Base-by-base conservation (phyloP, 2,329 filamentous ascomycete genomes). In the Dissoconium aciculare region DNA sequence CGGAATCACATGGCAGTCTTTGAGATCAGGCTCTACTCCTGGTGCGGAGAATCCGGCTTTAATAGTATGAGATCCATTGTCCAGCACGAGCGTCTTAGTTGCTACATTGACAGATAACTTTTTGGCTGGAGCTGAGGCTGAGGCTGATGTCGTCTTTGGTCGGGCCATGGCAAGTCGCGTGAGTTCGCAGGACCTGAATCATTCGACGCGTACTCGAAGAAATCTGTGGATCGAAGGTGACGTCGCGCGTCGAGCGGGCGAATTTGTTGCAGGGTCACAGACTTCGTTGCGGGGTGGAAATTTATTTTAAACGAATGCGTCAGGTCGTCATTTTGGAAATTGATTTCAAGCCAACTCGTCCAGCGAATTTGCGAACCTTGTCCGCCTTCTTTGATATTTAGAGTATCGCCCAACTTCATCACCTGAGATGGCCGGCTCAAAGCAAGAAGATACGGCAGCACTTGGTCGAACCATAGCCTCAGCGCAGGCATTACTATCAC, bases 21-120 rank as follows among this genome's bases (percentile, higher is more conserved):
- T 48, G 32, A 59, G 49, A 21, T 59, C 55, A 9, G 46, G 42
- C 13, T 26, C 16, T 26, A 30, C 38, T 29, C 33, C 16, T 13
- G 41, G 37, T 10, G 46, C 26, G 3, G 59, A 72, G 46, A 87
- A 78, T 31, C 89, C 89, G 11, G 85, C 84, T 60, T 98, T 98
- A 54, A 98, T 70, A 5, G 76, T 85, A 57, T 81, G 78, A 26
- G 78, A 85, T 52, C 89, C 89, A 61, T 95, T 94, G 61, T 98
- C 89, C 49, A 98, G 66, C 27, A 98, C 68, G 32, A 98, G 74
- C 0, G 85, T 93, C 28, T 33, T 38, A 17, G 34, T 17, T 23
- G 41, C 34, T 3, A 37, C 33, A 26, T 31, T 34, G 21, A 34
- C 31, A 17, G 51, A 41, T 9, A 35, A 12, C 9, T 15, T 25